Evolutionary conservation across 805 yeast genomes (phyloP).

Genomic region (Myxozyma melibiosi): DNA sequence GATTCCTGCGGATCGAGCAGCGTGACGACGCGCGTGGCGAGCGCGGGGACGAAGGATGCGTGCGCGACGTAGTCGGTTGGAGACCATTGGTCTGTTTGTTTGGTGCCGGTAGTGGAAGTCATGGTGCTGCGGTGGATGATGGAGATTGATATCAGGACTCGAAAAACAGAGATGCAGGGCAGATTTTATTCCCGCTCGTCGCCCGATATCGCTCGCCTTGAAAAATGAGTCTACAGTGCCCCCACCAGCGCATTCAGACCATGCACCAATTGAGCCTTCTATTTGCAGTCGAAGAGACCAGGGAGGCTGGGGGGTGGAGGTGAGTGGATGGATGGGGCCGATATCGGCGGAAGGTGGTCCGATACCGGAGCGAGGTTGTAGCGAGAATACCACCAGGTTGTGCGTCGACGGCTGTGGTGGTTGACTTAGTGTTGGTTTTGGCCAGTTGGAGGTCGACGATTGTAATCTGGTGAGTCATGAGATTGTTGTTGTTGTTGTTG

Average conservation of each 20-base stretch:
- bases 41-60: conserved; percentile 32
- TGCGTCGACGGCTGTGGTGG: no score
- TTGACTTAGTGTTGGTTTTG: no score
- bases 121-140: background rate
- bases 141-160: background rate
- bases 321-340: background rate
- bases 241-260: no score
- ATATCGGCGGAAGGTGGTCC: background rate
- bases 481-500: no score
- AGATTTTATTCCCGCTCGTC: no score
- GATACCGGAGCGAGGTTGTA: no score
- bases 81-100: conserved; percentile 25
- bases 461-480: no score
- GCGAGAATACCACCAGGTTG: no score
- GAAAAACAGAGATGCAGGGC: background rate
- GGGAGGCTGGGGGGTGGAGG: background rate
- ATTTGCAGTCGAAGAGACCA: background rate
- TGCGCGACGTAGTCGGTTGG: conserved; percentile 23
- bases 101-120: background rate
- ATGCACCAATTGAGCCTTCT: no score
- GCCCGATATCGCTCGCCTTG: background rate
- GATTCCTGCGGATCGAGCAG: conserved; percentile 15
- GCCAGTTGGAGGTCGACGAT: no score
- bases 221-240: background rate
- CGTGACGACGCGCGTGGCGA: conserved; percentile 26